phyloP scores from a whole-genome alignment of 2,329 filamentous ascomycete species.

The Knoxdaviesia capensis region DNA sequence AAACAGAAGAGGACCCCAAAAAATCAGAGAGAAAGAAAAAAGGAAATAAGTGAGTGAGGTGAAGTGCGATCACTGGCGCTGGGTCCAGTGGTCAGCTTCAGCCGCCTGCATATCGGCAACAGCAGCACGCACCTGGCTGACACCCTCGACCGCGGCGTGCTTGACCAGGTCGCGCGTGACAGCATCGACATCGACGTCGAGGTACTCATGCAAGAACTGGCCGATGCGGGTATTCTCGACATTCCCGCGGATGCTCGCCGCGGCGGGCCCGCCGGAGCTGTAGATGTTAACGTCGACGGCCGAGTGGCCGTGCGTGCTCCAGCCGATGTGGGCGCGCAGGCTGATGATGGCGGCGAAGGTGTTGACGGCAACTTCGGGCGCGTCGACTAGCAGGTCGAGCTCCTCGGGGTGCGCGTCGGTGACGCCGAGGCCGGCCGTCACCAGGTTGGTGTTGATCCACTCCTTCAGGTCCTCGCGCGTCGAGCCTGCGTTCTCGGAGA shows the following conservation, averaged over 20 bases:
- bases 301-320: conserved; percentile 84
- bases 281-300: conserved; percentile 96
- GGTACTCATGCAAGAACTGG: conserved; percentile 57
- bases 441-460: conserved; percentile 49
- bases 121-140: conserved; percentile 1
- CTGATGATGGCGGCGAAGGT: conserved; percentile 74
- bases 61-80: no score
- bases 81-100: no score
- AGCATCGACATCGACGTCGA: conserved; percentile 57
- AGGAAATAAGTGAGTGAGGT: no score
- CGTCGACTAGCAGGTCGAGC: conserved; percentile 41
- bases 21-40: no score
- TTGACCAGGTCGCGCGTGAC: conserved; percentile 58
- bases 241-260: conserved; percentile 54
- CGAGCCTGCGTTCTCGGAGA: conserved; percentile 18
- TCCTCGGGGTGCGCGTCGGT: conserved; percentile 52
- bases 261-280: conserved; percentile 46
- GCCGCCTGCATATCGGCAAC: not conserved
- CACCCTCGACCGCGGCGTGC: conserved; percentile 14
- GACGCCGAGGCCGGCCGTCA: conserved; percentile 57
- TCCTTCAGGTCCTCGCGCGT: conserved; percentile 23
- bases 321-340: conserved; percentile 72
- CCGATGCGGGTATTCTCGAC: conserved; percentile 92
- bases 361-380: conserved; percentile 30
- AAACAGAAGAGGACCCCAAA: no score